phyloP scores from a whole-genome alignment of 2,329 filamentous ascomycete species.

The Zymoseptoria pseudotritici region DNA sequence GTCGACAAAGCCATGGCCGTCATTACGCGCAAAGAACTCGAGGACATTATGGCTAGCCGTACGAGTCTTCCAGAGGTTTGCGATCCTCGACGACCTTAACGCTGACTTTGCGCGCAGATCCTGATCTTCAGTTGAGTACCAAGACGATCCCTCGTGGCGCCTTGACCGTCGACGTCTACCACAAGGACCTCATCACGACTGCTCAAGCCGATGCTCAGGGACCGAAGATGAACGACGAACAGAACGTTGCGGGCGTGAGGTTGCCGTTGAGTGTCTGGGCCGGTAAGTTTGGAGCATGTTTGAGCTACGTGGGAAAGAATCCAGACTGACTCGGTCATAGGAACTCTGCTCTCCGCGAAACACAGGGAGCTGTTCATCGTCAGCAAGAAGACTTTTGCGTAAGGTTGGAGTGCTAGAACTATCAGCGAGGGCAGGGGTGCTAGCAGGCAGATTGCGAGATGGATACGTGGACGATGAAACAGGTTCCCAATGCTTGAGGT shows the following conservation, averaged over 20 bases:
- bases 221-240: constrained; percentile 11
- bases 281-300: not conserved
- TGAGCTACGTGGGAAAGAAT: not conserved
- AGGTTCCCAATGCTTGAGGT: not conserved
- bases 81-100: not conserved
- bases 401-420: not conserved
- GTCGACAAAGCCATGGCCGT: constrained; percentile 11
- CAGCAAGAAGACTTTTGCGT: constrained; percentile 8
- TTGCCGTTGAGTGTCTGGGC: constrained; percentile 14
- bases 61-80: not conserved
- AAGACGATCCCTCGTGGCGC: constrained; percentile 12
- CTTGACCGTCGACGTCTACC: constrained; percentile 12
- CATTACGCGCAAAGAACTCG: constrained; percentile 9
- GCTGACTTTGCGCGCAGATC: constrained; percentile 3
- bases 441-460: not conserved
- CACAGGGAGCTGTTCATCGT: constrained; percentile 15
- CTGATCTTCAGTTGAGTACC: constrained; percentile 11
- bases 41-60: constrained; percentile 10
- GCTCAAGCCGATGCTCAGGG: constrained; percentile 2
- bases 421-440: not conserved
- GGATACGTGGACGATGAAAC: not conserved
- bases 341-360: constrained; percentile 1
- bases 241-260: constrained; percentile 16
- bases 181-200: constrained; percentile 14
- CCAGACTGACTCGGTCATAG: not conserved